Conservation (phyloP, 2,329 filamentous ascomycete genomes). For the Fulvia fulva region DNA sequence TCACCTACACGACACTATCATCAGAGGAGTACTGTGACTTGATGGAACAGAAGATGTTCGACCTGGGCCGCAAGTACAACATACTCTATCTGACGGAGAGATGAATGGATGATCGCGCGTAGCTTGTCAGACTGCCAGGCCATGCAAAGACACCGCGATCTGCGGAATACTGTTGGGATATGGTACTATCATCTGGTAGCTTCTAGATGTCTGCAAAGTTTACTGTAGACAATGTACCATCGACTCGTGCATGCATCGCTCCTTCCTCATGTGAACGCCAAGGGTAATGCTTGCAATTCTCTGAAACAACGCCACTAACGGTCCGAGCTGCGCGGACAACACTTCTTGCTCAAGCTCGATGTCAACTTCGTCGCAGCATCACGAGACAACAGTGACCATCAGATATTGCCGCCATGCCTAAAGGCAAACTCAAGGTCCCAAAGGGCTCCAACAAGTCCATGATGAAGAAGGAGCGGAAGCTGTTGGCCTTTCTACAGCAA, state of each 20-base stretch:
- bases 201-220: neutral
- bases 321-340: neutral
- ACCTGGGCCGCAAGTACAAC: neutral
- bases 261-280: neutral
- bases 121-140: too few species aligned
- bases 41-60: slow-evolving; percentile 8
- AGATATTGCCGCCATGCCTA: neutral
- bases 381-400: too few species aligned
- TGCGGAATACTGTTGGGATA: neutral
- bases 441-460: neutral
- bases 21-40: slow-evolving; percentile 5
- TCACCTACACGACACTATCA: neutral
- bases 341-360: neutral
- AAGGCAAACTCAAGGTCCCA: neutral
- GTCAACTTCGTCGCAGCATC: too few species aligned
- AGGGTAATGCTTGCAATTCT: neutral
- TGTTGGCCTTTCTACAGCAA: neutral
- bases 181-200: neutral
- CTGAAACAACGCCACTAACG: neutral
- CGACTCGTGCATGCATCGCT: neutral
- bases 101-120: neutral
- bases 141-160: too few species aligned
- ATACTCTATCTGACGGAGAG: neutral
- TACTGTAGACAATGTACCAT: neutral
- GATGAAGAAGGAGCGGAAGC: neutral